Conservation (phyloP, 495 filamentous ascomycete species). For the Tetracladium marchalianum region DNA sequence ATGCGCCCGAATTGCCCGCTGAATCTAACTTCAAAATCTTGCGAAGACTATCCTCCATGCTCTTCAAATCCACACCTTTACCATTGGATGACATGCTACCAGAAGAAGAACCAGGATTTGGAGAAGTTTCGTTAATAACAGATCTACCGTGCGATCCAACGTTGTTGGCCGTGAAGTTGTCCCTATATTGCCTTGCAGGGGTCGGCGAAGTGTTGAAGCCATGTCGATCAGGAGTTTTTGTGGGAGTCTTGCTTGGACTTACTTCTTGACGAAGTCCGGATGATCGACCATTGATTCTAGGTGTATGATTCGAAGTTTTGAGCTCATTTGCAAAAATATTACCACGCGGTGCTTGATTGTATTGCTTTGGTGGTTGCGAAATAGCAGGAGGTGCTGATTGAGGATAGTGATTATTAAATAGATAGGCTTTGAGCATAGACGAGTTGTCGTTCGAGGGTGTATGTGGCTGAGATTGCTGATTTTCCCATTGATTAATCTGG, state of each 20-base stretch:
- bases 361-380: background rate
- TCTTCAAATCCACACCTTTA: conserved; percentile 25
- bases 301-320: background rate
- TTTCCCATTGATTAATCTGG: background rate
- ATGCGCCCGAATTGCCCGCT: conserved; percentile 6
- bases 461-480: background rate
- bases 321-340: conserved; percentile 2
- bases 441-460: conserved; percentile 15
- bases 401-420: conserved; percentile 22
- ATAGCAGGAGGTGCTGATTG: background rate
- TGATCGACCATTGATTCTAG: conserved; percentile 5
- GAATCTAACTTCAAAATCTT: conserved; percentile 37
- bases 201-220: conserved; percentile 5
- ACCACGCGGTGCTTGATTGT: background rate
- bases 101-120: conserved; percentile 1
- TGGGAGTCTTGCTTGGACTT: conserved; percentile 16
- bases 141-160: background rate
- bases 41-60: conserved; percentile 40
- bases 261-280: conserved; percentile 20
- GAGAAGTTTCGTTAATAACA: conserved; percentile 4
- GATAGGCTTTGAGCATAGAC: conserved; percentile 29
- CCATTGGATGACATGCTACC: conserved; percentile 8
- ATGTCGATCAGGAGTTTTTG: conserved; percentile 8
- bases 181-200: conserved; percentile 2
- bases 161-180: background rate